phyloP scores from a whole-genome alignment of 352 stramenopile species.

The Phytophthora pini region DNA sequence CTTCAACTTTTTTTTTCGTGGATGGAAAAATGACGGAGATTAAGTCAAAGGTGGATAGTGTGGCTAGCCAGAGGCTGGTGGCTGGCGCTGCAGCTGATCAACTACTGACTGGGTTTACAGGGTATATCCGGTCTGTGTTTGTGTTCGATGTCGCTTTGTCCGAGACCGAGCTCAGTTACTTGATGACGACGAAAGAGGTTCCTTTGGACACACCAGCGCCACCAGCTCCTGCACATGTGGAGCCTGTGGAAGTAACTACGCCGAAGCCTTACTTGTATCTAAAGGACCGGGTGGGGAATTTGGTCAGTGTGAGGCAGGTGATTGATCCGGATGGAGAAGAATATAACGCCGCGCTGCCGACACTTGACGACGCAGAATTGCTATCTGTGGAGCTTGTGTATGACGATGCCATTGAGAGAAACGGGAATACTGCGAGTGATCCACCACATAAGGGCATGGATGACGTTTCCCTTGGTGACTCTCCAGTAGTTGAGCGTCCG shows the following conservation, averaged over 20 bases:
- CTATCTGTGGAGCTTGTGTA: constrained; percentile 31
- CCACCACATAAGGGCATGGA: constrained; percentile 36
- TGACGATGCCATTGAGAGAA: neutral
- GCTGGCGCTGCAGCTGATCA: constrained; percentile 11
- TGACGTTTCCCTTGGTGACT: constrained; percentile 24
- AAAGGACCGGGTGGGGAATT: constrained; percentile 29
- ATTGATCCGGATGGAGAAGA: constrained; percentile 44
- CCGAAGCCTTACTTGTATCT: constrained; percentile 33
- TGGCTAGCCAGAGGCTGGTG: constrained; percentile 29
- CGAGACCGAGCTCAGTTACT: constrained; percentile 43
- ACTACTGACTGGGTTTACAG: constrained; percentile 37
- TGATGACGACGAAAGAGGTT: constrained; percentile 36
- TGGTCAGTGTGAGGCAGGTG: constrained; percentile 17
- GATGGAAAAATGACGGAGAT: constrained; percentile 37
- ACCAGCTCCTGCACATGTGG: neutral
- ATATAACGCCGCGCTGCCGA: constrained; percentile 36
- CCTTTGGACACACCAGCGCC: neutral
- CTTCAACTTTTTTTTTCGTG: constrained; percentile 21
- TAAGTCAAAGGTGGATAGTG: constrained; percentile 19
- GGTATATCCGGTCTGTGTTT: constrained; percentile 52
- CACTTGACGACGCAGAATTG: constrained; percentile 15
- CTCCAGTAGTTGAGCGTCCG: constrained; percentile 21
- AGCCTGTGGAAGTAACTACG: neutral
- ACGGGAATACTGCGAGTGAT: constrained; percentile 11
- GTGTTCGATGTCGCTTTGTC: constrained; percentile 48